Percentiles rank a stretch among this genome's conserved stretches.
Conservation (phyloP, 2,329 filamentous ascomycete species). For the Lasiodiplodia citricola region DNA sequence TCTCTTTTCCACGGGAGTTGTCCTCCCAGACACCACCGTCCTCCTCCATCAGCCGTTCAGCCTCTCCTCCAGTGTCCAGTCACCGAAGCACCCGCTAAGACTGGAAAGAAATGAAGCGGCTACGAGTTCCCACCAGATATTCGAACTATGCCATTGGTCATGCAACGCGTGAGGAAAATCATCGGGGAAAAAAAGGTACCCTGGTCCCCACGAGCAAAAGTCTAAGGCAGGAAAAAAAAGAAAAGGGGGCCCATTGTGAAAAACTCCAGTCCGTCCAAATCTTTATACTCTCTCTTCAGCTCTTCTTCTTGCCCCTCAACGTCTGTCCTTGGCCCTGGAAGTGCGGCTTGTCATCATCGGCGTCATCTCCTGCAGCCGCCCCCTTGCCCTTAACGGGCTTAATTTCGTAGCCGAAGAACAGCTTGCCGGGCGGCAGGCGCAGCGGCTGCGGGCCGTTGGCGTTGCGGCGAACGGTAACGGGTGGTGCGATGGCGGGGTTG, state of each 20-base stretch:
- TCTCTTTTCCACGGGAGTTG: no score
- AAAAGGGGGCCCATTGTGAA: not conserved
- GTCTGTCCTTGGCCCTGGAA: constrained; percentile 88
- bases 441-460: constrained; percentile 86
- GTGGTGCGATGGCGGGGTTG: constrained; percentile 33
- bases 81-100: no score
- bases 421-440: constrained; percentile 81
- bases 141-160: no score
- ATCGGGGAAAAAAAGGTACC: no score
- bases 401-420: constrained; percentile 96
- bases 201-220: no score
- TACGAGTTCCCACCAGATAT: no score
- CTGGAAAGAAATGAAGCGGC: no score
- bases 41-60: no score
- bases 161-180: no score
- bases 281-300: not conserved
- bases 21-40: no score
- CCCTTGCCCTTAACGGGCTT: constrained; percentile 84
- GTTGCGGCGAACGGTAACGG: constrained; percentile 47
- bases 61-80: no score
- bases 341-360: constrained; percentile 64
- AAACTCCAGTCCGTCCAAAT: not conserved
- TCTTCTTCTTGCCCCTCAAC: constrained; percentile 73
- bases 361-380: constrained; percentile 59
- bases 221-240: not conserved